Evolutionary conservation across 164 flowering plant species (phyloP), one percentile per base, ranked within the genome.

Genomic region (Macadamia integrifolia): DNA sequence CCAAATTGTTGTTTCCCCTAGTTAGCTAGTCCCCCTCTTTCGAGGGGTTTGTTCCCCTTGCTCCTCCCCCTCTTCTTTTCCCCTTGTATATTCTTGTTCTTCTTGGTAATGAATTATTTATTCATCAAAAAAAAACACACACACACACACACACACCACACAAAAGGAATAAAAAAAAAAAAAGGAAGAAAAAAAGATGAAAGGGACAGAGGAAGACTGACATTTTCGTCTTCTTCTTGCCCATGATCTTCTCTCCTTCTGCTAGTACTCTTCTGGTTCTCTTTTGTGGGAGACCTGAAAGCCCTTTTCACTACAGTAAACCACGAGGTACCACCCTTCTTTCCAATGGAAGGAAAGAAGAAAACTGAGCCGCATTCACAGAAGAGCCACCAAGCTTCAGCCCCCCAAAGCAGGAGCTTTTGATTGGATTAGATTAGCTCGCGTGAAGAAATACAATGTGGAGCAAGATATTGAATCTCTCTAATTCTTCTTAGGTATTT

Each of bases 251-350:
- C 87, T 72, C 79, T 81, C 64, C 82, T 80, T 53, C 76, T 75
- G 76, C 75, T 67, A 63, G 23, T 23, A 23, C 70, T 72, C 60
- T 67, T 86, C 60, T 80, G 81, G 29, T 58, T 69, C 32, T 84
- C 86, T 70, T 87, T 87, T 2, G 87, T 73, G n/a, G 96, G 93
- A 78, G 96, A 87, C 67, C 88, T 72, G 75, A 90, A 88, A 18
- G 88, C 96, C 76, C 80, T 85, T 72, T 85, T 92, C 32, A 90
- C 90, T 2, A 78, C 89, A 6, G 80, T 83, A 66, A 90, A 68
- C 96, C 90, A 86, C 9, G 87, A 84, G 58, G 46, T 78, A 12
- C 82, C 78, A 64, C 82, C 84, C 52, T 77, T 78, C 77, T 83
- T 86, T 30, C 84, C 87, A 87, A 84, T 84, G 15, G 40, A 44